These are phyloP conservation scores for Filobasidium wieringae DNA, from an alignment of 768 basidiomycete species.

Conservation along the genomic window DNA sequence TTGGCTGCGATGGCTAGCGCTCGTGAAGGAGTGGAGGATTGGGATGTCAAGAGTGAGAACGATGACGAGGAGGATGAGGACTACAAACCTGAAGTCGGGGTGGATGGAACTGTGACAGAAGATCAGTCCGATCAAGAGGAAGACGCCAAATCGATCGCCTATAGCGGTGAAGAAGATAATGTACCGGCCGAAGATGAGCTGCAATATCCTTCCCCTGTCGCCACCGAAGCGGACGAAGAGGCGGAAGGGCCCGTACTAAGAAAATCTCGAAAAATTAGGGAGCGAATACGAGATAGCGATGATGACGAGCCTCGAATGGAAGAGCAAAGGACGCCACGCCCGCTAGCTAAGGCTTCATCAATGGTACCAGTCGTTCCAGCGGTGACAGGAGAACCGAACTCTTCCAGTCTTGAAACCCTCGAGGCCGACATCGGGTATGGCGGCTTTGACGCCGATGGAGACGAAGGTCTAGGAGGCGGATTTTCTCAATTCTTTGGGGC, in stretches of 20 bases:
- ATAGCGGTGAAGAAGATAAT: background rate
- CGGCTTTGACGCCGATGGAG: background rate
- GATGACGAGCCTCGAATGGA: too few relatives aligned
- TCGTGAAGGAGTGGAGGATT: background rate
- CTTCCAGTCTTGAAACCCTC: background rate
- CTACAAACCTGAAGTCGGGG: background rate
- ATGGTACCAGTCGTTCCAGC: background rate
- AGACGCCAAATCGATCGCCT: background rate
- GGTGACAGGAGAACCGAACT: background rate
- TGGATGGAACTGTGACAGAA: background rate
- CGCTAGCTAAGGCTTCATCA: background rate
- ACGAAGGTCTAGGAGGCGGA: background rate
- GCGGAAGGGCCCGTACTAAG: background rate
- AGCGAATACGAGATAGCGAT: background rate
- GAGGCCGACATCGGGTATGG: background rate
- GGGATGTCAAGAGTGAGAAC: background rate
- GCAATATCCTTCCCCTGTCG: background rate
- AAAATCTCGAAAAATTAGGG: background rate
- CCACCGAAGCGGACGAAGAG: background rate
- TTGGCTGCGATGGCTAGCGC: background rate
- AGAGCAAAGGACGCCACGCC: too few relatives aligned
- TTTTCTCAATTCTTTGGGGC: background rate
- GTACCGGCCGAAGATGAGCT: background rate
- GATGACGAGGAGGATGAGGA: background rate
- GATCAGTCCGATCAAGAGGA: background rate